Evolutionary conservation across 2,329 filamentous ascomycete genomes (phyloP).

Genomic region (Aureobasidium lini): DNA sequence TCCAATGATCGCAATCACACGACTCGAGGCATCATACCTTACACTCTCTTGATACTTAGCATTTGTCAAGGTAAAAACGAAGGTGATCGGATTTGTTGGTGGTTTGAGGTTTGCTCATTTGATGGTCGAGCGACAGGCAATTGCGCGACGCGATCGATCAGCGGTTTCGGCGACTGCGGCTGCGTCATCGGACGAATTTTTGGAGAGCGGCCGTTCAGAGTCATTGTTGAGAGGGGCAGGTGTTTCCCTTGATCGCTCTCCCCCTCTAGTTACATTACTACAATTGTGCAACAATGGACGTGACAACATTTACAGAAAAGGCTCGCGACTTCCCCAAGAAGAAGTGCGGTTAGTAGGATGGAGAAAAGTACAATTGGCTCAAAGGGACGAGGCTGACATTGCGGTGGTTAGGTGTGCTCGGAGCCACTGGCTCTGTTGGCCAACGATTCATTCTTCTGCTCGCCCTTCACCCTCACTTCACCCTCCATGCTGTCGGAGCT

Average conservation of each 20-base stretch:
- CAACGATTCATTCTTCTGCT: conserved; percentile 93
- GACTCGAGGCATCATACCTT: too few relatives aligned
- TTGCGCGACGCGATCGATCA: background rate
- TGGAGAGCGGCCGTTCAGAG: conserved; percentile 2
- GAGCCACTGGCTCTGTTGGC: conserved; percentile 88
- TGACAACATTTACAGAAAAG: conserved; percentile 33
- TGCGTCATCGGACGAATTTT: conserved; percentile 13
- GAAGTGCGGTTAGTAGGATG: conserved; percentile 41
- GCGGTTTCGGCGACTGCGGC: background rate
- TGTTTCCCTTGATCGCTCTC: background rate
- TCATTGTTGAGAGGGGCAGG: background rate
- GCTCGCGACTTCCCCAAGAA: conserved; percentile 40
- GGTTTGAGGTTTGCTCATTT: background rate
- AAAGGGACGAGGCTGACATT: background rate
- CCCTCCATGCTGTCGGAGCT: conserved; percentile 81
- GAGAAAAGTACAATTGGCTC: background rate
- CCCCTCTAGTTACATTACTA: too few relatives aligned
- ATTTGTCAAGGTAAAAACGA: too few relatives aligned
- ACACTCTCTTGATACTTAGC: too few relatives aligned
- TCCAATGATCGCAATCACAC: too few relatives aligned
- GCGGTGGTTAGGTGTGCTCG: conserved; percentile 55
- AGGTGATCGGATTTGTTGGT: background rate
- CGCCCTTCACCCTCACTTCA: conserved; percentile 77
- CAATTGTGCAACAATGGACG: conserved; percentile 31
- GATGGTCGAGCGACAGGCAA: background rate